A percentile compares a stretch with the other conserved stretches of the same genome.
Conservation (phyloP, 2,329 filamentous ascomycete species). For the Arthrinium puccinioides region DNA sequence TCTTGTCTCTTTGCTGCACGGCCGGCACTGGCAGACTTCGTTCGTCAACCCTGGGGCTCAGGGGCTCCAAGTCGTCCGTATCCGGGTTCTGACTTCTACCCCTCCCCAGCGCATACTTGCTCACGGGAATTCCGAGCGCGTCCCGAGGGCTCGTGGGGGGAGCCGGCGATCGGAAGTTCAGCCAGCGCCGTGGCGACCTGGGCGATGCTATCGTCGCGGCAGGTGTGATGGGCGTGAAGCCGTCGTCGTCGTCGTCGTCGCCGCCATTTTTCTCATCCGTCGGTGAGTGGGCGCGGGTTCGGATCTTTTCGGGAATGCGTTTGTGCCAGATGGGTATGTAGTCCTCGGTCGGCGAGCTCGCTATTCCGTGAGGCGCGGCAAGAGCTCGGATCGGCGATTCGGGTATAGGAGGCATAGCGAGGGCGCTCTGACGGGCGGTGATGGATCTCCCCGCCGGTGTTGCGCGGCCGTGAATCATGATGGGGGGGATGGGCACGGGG, state of each 20-base stretch:
- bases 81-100: background rate
- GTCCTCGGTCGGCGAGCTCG: background rate
- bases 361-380: background rate
- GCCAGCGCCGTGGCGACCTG: slow-evolving; percentile 1
- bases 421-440: slow-evolving; percentile 5
- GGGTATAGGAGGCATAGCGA: slow-evolving; percentile 8
- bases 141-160: slow-evolving; percentile 16
- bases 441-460: slow-evolving; percentile 1
- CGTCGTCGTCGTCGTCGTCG: slow-evolving; percentile 14
- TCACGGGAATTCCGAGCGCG: slow-evolving; percentile 20
- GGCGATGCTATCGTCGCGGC: slow-evolving; percentile 14
- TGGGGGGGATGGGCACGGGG: slow-evolving; percentile 13
- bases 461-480: slow-evolving; percentile 8
- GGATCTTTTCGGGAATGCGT: slow-evolving; percentile 9
- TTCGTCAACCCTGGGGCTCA: slow-evolving; percentile 12
- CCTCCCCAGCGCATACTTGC: slow-evolving; percentile 9
- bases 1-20: slow-evolving; percentile 19
- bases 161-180: slow-evolving; percentile 10
- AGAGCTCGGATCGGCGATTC: slow-evolving; percentile 3
- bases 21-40: slow-evolving; percentile 1
- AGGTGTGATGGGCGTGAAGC: slow-evolving; percentile 20
- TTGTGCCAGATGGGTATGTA: slow-evolving; percentile 9
- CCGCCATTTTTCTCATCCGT: slow-evolving; percentile 10
- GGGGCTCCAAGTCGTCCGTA: slow-evolving; percentile 15
- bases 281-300: slow-evolving; percentile 9